Conservation (phyloP, 768 basidiomycete genomes). For the Russula earlei region DNA sequence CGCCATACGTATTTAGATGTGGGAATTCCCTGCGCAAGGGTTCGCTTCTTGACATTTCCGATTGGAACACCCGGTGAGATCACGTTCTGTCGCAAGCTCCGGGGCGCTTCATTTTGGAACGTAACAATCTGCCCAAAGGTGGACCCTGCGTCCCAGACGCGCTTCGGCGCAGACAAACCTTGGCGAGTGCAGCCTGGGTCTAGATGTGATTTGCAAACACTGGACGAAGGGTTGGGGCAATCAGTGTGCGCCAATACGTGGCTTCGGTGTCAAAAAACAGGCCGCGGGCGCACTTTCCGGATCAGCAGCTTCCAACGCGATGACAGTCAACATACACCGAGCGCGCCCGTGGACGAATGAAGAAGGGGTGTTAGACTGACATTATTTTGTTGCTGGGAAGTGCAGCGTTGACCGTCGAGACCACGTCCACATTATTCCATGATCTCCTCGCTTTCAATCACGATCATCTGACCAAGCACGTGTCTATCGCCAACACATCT, state of each 20-base stretch:
- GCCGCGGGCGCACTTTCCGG: constrained; percentile 23
- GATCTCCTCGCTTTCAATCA: constrained; percentile 41
- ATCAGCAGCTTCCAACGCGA: constrained; percentile 36
- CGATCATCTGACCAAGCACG: constrained; percentile 29
- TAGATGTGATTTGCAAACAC: constrained; percentile 39
- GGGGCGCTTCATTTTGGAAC: constrained; percentile 22
- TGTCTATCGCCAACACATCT: not conserved
- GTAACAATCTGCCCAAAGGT: constrained; percentile 38
- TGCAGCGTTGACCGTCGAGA: constrained; percentile 32
- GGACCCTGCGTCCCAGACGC: constrained; percentile 38
- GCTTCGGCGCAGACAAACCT: constrained; percentile 34
- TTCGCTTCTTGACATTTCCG: not conserved
- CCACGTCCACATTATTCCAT: constrained; percentile 41
- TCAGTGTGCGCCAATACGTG: not conserved
- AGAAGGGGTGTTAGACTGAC: constrained; percentile 19
- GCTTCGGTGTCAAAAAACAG: not conserved
- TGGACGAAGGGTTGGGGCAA: not conserved
- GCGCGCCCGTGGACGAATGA: not conserved
- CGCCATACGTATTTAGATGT: not conserved
- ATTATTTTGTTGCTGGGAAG: constrained; percentile 36
- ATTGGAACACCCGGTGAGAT: constrained; percentile 1
- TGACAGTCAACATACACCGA: not conserved
- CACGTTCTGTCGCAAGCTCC: not conserved
- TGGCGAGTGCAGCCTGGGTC: constrained; percentile 34
- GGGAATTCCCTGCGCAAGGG: not conserved